A percentile compares a stretch with the other conserved stretches of the same genome.
These are phyloP conservation scores for Boletellus ananiceps DNA, from an alignment of 768 basidiomycete genomes.

Conservation along the genomic window DNA sequence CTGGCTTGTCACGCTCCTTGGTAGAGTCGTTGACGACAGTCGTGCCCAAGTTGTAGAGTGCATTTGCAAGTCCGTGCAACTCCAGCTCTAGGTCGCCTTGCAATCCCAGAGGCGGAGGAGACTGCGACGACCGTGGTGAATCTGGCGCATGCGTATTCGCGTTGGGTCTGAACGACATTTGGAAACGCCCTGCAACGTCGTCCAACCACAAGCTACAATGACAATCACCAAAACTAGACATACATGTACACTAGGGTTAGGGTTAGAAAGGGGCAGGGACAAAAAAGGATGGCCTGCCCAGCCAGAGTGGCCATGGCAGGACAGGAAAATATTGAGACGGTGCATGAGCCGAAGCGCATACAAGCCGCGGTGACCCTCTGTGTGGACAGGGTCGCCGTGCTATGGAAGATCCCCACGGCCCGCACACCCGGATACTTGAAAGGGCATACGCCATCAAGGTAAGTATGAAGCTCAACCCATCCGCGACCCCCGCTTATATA, in stretches of 20 bases:
- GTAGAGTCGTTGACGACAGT: conserved; percentile 81
- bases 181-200: no score
- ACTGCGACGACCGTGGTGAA: conserved; percentile 70
- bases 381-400: conserved; percentile 54
- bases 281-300: conserved; percentile 29
- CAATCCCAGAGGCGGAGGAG: conserved; percentile 59
- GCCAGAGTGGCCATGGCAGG: conserved; percentile 52
- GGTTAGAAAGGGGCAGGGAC: conserved; percentile 18
- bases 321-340: conserved; percentile 79
- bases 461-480: conserved; percentile 41
- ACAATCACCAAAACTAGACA: conserved; percentile 4
- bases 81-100: conserved; percentile 78
- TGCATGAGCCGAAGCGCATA: conserved; percentile 69
- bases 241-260: conserved; percentile 24
- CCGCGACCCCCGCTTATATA: conserved; percentile 10
- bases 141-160: conserved; percentile 24
- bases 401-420: conserved; percentile 50
- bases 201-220: background rate
- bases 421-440: conserved; percentile 54
- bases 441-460: conserved; percentile 60
- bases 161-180: no score
- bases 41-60: conserved; percentile 75
- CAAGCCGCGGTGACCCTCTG: conserved; percentile 44
- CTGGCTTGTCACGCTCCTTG: conserved; percentile 70
- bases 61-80: conserved; percentile 69